Evolutionary conservation across 73 alveolate species (phyloP).

Genomic region (Tetrahymena borealis): DNA sequence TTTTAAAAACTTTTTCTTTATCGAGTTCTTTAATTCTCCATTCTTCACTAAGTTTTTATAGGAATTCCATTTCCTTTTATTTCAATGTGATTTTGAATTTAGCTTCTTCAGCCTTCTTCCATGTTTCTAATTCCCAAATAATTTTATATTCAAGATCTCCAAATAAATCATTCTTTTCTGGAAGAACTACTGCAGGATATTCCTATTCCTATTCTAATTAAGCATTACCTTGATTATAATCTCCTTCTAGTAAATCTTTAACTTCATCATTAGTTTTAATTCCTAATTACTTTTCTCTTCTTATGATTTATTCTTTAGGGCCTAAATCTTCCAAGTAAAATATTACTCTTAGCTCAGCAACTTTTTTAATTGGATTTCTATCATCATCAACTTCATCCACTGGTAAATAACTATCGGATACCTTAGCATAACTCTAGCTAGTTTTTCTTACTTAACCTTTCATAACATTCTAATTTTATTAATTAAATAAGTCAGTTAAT

Average conservation of each 20-base stretch:
- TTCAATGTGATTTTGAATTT: slow-evolving; percentile 4
- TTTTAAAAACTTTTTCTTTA: neutral
- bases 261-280: neutral
- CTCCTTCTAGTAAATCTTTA: neutral
- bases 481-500: neutral
- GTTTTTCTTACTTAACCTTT: neutral
- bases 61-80: slow-evolving; percentile 2
- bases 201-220: neutral
- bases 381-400: neutral
- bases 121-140: slow-evolving; percentile 41
- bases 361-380: neutral
- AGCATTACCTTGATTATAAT: neutral
- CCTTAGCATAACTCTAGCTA: neutral
- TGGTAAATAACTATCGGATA: neutral
- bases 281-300: neutral
- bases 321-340: neutral
- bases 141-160: slow-evolving; percentile 18
- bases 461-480: neutral
- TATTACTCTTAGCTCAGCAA: neutral
- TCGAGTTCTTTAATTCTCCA: slow-evolving; percentile 1
- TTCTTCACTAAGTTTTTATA: neutral
- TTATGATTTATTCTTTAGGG: neutral
- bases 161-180: slow-evolving; percentile 16
- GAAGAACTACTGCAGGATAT: slow-evolving; percentile 8
- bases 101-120: slow-evolving; percentile 40